Evolutionary conservation across 2,329 filamentous ascomycete species (phyloP).

Genomic region (Diaporthe sp.): DNA sequence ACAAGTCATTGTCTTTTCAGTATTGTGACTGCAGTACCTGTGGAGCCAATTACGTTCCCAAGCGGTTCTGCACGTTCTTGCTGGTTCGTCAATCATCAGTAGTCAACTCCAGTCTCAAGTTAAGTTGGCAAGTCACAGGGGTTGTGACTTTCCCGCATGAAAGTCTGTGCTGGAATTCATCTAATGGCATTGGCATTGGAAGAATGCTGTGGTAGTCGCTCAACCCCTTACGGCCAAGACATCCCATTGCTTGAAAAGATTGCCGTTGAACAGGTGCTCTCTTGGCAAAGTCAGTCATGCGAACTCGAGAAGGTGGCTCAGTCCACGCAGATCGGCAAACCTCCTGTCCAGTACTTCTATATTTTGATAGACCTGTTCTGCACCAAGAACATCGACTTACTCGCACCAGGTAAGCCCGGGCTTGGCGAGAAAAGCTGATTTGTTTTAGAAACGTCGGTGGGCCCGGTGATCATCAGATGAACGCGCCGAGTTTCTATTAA

Average conservation of each 20-base stretch:
- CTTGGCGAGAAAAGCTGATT: background rate
- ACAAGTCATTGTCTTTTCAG: too few species aligned
- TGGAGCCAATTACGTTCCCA: background rate
- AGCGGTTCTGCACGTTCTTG: background rate
- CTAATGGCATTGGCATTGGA: background rate
- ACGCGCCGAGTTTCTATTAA: constrained; percentile 2
- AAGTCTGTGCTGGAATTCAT: background rate
- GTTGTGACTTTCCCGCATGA: background rate
- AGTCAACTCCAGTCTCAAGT: background rate
- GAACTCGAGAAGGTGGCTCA: background rate
- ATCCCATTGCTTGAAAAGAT: background rate
- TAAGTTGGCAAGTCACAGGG: background rate
- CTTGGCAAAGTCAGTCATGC: background rate
- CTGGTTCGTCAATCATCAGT: background rate
- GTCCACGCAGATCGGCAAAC: background rate
- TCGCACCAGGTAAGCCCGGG: too few species aligned
- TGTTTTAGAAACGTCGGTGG: background rate
- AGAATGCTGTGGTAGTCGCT: too few species aligned
- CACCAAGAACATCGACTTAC: background rate
- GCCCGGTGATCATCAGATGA: background rate
- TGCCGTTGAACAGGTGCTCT: too few species aligned
- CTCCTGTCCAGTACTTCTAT: background rate
- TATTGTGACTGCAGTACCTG: too few species aligned
- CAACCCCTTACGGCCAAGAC: background rate
- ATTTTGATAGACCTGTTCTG: background rate